Percentiles rank a stretch among this genome's conserved stretches.
These are phyloP conservation scores for Periconia digitata DNA, from an alignment of 2,329 filamentous ascomycete species.

Conservation along the genomic window DNA sequence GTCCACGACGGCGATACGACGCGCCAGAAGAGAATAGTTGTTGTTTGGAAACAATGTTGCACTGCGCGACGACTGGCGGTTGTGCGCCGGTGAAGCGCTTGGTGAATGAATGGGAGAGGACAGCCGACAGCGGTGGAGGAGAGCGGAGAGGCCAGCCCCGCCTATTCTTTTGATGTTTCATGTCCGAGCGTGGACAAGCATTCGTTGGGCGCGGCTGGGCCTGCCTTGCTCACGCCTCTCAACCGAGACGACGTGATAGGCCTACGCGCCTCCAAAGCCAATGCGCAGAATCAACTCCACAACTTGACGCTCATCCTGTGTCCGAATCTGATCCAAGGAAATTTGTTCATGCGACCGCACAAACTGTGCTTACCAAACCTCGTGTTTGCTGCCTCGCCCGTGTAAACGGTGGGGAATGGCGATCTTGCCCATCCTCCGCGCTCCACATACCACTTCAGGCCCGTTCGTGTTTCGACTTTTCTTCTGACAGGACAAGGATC, in stretches of 20 bases:
- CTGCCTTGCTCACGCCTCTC: conserved; percentile 5
- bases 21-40: conserved; percentile 10
- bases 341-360: not conserved
- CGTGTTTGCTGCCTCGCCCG: not conserved
- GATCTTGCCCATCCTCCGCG: not conserved
- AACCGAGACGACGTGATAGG: conserved; percentile 24
- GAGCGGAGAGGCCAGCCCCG: conserved; percentile 6
- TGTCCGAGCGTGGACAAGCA: conserved; percentile 12
- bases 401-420: not conserved
- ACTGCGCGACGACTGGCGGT: conserved; percentile 36
- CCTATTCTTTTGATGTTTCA: conserved; percentile 19
- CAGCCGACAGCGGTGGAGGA: conserved; percentile 11
- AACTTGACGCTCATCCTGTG: conserved; percentile 27
- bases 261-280: conserved; percentile 17
- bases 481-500: not conserved
- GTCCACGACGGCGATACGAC: conserved; percentile 11
- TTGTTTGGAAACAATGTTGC: conserved; percentile 21
- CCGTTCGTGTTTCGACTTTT: not conserved
- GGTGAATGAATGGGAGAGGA: conserved; percentile 15
- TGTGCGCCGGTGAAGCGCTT: conserved; percentile 32
- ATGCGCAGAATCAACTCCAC: not conserved
- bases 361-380: not conserved
- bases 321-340: conserved; percentile 19
- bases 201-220: conserved; percentile 7
- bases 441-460: not conserved